A percentile compares a stretch with the other conserved stretches of the same genome.
phyloP scores from a whole-genome alignment of 2,329 filamentous ascomycete genomes.

The Hymenoscyphus salicellus region DNA sequence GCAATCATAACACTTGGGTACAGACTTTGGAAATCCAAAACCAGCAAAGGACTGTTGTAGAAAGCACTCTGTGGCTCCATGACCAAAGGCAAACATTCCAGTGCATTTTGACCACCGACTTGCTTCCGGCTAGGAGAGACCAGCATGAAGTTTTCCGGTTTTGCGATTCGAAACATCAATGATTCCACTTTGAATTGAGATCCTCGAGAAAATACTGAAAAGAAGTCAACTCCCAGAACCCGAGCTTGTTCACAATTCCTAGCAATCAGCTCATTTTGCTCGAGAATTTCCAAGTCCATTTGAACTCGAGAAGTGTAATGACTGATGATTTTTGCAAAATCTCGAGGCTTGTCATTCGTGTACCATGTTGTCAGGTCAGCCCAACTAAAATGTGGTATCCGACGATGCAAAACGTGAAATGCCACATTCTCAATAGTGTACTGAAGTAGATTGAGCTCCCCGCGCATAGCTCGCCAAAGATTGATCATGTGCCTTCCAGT shows the following conservation, averaged over 20 bases:
- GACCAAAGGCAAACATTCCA: conserved; percentile 90
- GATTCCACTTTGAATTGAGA: conserved; percentile 99
- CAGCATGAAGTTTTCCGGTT: conserved; percentile 90
- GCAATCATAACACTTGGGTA: conserved; percentile 99
- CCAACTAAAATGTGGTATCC: conserved; percentile 85
- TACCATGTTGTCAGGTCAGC: conserved; percentile 81
- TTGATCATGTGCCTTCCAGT: conserved; percentile 96
- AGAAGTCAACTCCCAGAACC: conserved; percentile 91
- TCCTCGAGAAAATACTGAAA: conserved; percentile 88
- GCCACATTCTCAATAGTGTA: conserved; percentile 96
- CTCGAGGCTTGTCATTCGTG: conserved; percentile 60
- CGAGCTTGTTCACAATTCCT: conserved; percentile 93
- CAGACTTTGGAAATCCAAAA: conserved; percentile 92
- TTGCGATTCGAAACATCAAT: conserved; percentile 97
- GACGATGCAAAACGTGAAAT: conserved; percentile 82
- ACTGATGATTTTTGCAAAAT: conserved; percentile 70
- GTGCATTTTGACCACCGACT: conserved; percentile 87
- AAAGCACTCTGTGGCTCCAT: conserved; percentile 97
- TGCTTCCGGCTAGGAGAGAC: conserved; percentile 88
- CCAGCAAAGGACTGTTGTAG: conserved; percentile 83
- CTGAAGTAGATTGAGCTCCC: conserved; percentile 86
- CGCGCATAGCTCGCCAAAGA: conserved; percentile 92
- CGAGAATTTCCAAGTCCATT: conserved; percentile 85
- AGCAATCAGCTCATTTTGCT: conserved; percentile 82
- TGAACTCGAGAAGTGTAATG: conserved; percentile 75